These are phyloP conservation scores for Leccinum obscurum DNA, from an alignment of 768 basidiomycete genomes.

Conservation along the genomic window DNA sequence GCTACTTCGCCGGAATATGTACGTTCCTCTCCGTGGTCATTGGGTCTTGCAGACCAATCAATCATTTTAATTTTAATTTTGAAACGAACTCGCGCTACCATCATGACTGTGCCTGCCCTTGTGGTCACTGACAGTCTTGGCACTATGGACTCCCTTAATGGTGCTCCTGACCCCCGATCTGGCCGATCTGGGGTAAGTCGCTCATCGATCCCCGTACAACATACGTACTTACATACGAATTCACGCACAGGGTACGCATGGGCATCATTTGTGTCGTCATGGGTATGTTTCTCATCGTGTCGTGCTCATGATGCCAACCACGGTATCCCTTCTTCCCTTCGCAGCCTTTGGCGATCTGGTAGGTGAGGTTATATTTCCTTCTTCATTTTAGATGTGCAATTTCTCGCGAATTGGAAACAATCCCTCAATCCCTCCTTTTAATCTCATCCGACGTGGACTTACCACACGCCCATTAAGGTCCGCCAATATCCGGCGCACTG, in stretches of 20 bases:
- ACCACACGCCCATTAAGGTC: slow-evolving; percentile 32
- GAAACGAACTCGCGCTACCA: neutral
- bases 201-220: neutral
- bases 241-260: slow-evolving; percentile 39
- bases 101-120: neutral
- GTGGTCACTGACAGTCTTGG: slow-evolving; percentile 33
- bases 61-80: neutral
- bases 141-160: slow-evolving; percentile 44
- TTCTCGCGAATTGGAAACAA: neutral
- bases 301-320: neutral
- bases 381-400: neutral
- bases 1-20: slow-evolving; percentile 54
- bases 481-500: slow-evolving; percentile 58
- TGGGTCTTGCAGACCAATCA: neutral
- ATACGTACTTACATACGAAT: neutral
- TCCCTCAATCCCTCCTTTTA: neutral
- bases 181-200: slow-evolving; percentile 51
- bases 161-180: slow-evolving; percentile 44
- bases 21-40: slow-evolving; percentile 8
- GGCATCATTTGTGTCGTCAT: slow-evolving; percentile 51
- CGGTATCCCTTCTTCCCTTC: neutral
- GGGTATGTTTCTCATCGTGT: slow-evolving; percentile 30
- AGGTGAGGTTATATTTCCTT: slow-evolving; percentile 7
- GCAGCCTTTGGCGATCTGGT: slow-evolving; percentile 28
- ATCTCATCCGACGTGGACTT: neutral